Evolutionary conservation across 192 early-diverging fungal genomes (phyloP).

Genomic region (Phycomyces nitens): DNA sequence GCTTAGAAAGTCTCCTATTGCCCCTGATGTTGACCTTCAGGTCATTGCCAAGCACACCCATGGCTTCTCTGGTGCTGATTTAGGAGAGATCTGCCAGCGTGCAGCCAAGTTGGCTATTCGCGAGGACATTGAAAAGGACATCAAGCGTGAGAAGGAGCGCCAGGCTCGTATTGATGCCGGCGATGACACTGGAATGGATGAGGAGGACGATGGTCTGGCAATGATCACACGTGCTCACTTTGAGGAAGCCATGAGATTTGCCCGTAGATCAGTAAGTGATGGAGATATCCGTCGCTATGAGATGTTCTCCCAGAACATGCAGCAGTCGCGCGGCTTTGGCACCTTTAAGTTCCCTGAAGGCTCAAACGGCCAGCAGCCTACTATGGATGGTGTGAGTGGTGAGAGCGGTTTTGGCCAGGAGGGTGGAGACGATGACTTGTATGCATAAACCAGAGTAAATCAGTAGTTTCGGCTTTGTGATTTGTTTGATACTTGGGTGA

Average conservation of each 20-base stretch:
- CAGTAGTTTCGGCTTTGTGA: no score
- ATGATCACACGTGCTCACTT: slow-evolving; percentile 93
- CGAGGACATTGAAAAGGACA: slow-evolving; percentile 90
- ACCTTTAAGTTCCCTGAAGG: slow-evolving; percentile 94
- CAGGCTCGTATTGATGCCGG: slow-evolving; percentile 64
- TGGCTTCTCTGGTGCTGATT: slow-evolving; percentile 97
- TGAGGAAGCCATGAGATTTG: slow-evolving; percentile 98
- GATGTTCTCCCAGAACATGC: slow-evolving; percentile 98
- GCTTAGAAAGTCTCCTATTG: slow-evolving; percentile 91
- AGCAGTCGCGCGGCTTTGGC: slow-evolving; percentile 92
- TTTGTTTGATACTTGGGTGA: no score
- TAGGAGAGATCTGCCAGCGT: slow-evolving; percentile 98
- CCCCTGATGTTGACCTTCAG: slow-evolving; percentile 71
- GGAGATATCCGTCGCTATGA: slow-evolving; percentile 98
- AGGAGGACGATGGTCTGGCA: slow-evolving; percentile 73
- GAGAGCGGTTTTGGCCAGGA: slow-evolving; percentile 62
- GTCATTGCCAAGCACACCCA: slow-evolving; percentile 87
- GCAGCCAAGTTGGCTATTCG: slow-evolving; percentile 97
- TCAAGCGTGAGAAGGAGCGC: slow-evolving; percentile 65
- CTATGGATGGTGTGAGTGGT: slow-evolving; percentile 17
- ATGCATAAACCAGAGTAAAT: slow-evolving; percentile 53
- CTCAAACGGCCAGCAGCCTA: slow-evolving; percentile 14
- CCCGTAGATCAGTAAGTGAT: slow-evolving; percentile 92
- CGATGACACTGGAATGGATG: slow-evolving; percentile 73
- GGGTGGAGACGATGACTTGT: slow-evolving; percentile 75